These are phyloP conservation scores for Penicillium polonicum DNA, from an alignment of 2,329 filamentous ascomycete species.

Conservation along the genomic window DNA sequence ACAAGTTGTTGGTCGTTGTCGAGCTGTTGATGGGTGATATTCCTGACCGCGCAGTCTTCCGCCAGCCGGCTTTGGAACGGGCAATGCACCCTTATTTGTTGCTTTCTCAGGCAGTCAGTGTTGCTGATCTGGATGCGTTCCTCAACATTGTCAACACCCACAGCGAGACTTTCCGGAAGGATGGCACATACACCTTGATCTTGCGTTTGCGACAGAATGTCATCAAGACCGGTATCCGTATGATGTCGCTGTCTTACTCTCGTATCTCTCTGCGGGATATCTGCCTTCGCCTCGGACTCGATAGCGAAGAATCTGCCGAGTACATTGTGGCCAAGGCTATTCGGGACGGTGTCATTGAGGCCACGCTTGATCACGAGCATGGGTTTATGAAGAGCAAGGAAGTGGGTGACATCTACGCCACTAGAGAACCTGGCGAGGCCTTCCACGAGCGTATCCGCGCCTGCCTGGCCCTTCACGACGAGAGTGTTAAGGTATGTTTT, in stretches of 20 bases:
- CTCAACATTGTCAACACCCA: constrained; percentile 80
- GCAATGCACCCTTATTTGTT: constrained; percentile 90
- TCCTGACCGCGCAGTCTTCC: constrained; percentile 90
- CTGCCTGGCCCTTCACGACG: constrained; percentile 87
- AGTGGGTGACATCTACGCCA: constrained; percentile 92
- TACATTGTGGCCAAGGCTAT: constrained; percentile 99
- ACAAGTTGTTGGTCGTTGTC: constrained; percentile 93
- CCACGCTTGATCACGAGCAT: constrained; percentile 85
- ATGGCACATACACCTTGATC: constrained; percentile 93
- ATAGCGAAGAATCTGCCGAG: constrained; percentile 95
- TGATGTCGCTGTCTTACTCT: constrained; percentile 98
- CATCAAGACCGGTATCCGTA: constrained; percentile 98
- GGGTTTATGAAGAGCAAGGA: constrained; percentile 99
- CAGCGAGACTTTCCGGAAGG: constrained; percentile 80
- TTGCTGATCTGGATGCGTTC: constrained; percentile 94
- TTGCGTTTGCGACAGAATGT: constrained; percentile 95
- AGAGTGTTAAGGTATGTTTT: constrained; percentile 87
- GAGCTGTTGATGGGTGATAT: constrained; percentile 99
- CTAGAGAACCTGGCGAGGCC: constrained; percentile 89
- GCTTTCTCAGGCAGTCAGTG: constrained; percentile 89
- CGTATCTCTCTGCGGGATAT: constrained; percentile 96
- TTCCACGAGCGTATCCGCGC: constrained; percentile 97
- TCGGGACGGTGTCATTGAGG: constrained; percentile 94
- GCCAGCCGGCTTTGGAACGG: constrained; percentile 80
- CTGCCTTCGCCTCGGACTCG: constrained; percentile 88